Percentiles rank a stretch among this genome's conserved stretches.
These are phyloP conservation scores for Stagonosporopsis tanaceti DNA, from an alignment of 2,329 filamentous ascomycete genomes.

Conservation along the genomic window DNA sequence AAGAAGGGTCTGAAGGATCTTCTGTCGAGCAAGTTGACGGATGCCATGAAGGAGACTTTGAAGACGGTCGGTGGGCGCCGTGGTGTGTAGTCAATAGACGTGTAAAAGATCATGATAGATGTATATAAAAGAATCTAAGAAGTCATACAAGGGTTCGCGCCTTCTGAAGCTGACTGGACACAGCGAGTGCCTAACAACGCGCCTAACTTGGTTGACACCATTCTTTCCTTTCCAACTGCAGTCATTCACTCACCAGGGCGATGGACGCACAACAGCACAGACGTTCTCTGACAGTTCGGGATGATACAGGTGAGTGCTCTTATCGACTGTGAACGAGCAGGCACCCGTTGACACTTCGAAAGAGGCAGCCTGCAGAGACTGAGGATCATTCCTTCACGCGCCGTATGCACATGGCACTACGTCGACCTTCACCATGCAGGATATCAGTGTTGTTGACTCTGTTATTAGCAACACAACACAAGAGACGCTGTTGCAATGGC, in stretches of 20 bases:
- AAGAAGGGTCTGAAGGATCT: slow-evolving; percentile 39
- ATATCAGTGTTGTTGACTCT: background rate
- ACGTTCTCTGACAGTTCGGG: background rate
- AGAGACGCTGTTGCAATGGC: background rate
- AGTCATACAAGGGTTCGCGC: background rate
- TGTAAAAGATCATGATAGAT: background rate
- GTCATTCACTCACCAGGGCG: background rate
- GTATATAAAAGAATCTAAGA: background rate
- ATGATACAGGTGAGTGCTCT: background rate
- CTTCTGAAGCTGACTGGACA: background rate
- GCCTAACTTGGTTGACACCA: background rate
- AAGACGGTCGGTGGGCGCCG: slow-evolving; percentile 44
- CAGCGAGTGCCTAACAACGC: no score
- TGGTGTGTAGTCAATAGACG: slow-evolving; percentile 29
- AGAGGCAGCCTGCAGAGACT: background rate
- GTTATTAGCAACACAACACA: background rate
- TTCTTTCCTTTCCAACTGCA: background rate
- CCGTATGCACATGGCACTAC: background rate
- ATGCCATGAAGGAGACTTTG: slow-evolving; percentile 45
- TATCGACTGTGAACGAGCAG: background rate
- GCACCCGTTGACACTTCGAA: background rate
- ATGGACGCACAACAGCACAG: background rate
- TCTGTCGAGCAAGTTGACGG: slow-evolving; percentile 37
- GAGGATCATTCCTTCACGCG: background rate
- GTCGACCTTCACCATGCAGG: no score